These are phyloP conservation scores for Aegilops bicornis DNA, from an alignment of 176 grass and related monocot species.

Conservation along the genomic window DNA sequence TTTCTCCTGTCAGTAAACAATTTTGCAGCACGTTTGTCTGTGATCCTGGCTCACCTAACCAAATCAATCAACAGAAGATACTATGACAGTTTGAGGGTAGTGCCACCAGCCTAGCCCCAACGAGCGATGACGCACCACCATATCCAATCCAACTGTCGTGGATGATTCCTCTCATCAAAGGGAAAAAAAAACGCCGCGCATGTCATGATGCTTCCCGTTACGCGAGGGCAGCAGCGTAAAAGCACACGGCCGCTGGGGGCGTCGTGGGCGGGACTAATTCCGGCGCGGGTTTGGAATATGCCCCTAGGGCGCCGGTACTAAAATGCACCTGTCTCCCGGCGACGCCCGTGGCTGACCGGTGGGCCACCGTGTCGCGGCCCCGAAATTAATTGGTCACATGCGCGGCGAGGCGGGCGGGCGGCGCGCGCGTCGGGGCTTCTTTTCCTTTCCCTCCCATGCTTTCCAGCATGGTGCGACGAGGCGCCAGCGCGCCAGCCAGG, in stretches of 20 bases:
- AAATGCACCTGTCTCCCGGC: neutral
- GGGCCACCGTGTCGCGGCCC: neutral
- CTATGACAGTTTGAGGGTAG: neutral
- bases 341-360: neutral
- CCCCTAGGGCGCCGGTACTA: neutral
- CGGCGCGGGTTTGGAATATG: conserved; percentile 46
- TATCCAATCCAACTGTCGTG: neutral
- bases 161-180: neutral
- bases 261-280: conserved; percentile 2
- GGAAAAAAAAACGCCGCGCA: too few relatives aligned
- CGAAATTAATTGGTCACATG: conserved; percentile 23
- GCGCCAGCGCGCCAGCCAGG: conserved; percentile 26
- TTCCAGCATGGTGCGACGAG: conserved; percentile 33
- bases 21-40: neutral
- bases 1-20: neutral
- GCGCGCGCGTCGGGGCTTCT: neutral
- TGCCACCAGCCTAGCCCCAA: neutral
- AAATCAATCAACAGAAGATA: neutral
- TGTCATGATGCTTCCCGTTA: neutral
- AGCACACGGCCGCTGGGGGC: neutral
- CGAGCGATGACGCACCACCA: neutral
- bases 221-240: conserved; percentile 23
- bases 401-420: conserved; percentile 19
- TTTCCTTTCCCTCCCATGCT: neutral
- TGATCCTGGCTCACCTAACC: neutral